These are phyloP conservation scores for Rickenella mellea DNA, from an alignment of 768 basidiomycete genomes.

Conservation along the genomic window DNA sequence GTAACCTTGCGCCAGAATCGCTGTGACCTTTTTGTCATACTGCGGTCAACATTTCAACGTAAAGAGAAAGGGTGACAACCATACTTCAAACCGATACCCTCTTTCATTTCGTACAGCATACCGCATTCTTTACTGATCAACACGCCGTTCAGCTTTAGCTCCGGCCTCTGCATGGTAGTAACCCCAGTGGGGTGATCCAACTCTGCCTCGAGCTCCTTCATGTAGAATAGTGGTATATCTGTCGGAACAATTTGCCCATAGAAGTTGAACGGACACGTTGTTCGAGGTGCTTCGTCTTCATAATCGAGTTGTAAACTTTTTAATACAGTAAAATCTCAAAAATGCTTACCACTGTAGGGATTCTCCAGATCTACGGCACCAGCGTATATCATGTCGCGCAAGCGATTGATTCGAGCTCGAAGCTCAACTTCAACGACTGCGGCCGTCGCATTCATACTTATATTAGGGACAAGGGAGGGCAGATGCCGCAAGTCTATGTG, in stretches of 20 bases:
- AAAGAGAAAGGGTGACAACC: constrained; percentile 4
- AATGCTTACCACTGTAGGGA: constrained; percentile 2
- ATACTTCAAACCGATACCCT: constrained; percentile 66
- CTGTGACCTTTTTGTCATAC: constrained; percentile 11
- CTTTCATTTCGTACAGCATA: constrained; percentile 54
- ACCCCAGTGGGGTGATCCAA: constrained; percentile 66
- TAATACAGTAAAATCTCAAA: neutral
- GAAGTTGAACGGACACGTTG: constrained; percentile 56
- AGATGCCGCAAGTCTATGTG: constrained; percentile 58
- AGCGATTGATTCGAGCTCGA: constrained; percentile 42
- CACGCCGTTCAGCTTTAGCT: constrained; percentile 50
- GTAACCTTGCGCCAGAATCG: constrained; percentile 35
- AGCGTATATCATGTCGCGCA: constrained; percentile 56
- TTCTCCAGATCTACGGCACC: constrained; percentile 48
- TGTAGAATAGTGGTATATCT: constrained; percentile 38
- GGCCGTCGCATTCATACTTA: constrained; percentile 47
- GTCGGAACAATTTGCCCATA: constrained; percentile 56
- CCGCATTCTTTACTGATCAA: constrained; percentile 78
- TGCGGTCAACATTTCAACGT: neutral
- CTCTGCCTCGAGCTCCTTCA: constrained; percentile 68
- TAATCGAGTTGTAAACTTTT: neutral
- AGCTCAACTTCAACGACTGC: constrained; percentile 52
- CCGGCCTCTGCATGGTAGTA: constrained; percentile 46
- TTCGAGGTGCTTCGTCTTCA: constrained; percentile 38
- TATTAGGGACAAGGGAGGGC: constrained; percentile 54